Evolutionary conservation across 2,329 filamentous ascomycete species (phyloP).

Genomic region (Ambrosiella beaveri): DNA sequence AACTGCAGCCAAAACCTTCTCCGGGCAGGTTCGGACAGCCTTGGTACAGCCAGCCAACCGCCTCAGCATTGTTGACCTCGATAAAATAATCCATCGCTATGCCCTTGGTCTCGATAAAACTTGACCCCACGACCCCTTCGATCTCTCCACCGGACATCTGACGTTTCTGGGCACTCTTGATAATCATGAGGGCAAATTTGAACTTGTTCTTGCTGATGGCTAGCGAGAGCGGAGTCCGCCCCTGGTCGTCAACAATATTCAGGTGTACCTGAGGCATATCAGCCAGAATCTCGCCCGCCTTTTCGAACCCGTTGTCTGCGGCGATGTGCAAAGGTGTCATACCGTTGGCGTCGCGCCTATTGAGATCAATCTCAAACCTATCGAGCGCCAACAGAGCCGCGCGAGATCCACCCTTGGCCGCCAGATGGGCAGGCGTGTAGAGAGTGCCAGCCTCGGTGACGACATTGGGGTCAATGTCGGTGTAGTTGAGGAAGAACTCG

Average conservation of each 20-base stretch:
- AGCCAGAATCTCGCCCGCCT: neutral
- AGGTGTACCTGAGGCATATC: neutral
- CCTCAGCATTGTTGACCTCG: neutral
- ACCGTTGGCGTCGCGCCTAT: slow-evolving; percentile 17
- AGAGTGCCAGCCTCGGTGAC: neutral
- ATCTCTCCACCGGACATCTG: neutral
- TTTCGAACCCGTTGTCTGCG: neutral
- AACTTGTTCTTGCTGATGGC: neutral
- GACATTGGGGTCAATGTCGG: slow-evolving; percentile 6
- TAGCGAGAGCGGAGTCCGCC: neutral
- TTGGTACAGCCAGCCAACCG: neutral
- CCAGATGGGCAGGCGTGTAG: slow-evolving; percentile 11
- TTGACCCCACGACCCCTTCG: neutral
- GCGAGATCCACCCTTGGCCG: slow-evolving; percentile 10
- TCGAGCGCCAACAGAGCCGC: slow-evolving; percentile 17
- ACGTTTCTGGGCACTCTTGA: neutral
- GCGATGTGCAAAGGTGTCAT: slow-evolving; percentile 20
- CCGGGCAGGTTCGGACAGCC: neutral
- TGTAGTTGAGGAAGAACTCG: slow-evolving; percentile 9
- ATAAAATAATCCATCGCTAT: neutral
- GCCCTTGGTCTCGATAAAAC: neutral
- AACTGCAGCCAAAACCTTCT: neutral
- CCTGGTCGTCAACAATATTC: neutral
- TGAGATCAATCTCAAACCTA: slow-evolving; percentile 17
- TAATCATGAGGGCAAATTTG: neutral